phyloP scores from a whole-genome alignment of 1,284 basidiomycete species.

The Microbotryum violaceum region DNA sequence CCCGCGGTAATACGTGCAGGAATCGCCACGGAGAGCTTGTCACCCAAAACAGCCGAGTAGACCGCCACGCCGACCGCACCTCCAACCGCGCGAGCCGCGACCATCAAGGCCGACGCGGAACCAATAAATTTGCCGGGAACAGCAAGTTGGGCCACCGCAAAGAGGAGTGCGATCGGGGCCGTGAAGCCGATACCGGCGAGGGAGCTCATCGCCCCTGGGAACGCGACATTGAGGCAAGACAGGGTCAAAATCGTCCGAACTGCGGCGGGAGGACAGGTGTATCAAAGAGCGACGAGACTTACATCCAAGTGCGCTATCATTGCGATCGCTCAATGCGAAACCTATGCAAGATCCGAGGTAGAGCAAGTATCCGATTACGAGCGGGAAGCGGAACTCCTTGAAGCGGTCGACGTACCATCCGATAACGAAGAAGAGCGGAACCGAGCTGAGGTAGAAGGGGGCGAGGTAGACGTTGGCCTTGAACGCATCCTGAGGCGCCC shows the following conservation, averaged over 20 bases:
- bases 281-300: not conserved
- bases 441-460: conserved; percentile 10
- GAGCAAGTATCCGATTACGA: conserved; percentile 5
- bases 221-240: not conserved
- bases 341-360: conserved; percentile 4
- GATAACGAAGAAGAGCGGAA: not conserved
- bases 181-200: conserved; percentile 9
- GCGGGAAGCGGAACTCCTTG: not conserved
- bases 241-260: conserved; percentile 3
- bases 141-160: conserved; percentile 15
- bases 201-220: not conserved
- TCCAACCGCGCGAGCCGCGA: not conserved
- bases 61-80: not conserved
- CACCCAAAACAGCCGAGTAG: not conserved
- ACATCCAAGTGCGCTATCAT: not conserved
- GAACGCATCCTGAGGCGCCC: conserved; percentile 12
- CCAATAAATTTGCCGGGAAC: conserved; percentile 6
- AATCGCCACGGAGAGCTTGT: not conserved
- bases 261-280: not conserved
- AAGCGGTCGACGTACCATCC: not conserved
- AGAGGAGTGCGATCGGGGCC: conserved; percentile 10
- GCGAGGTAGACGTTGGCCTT: conserved; percentile 4
- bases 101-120: not conserved
- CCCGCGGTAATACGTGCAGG: not conserved
- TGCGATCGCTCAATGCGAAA: not conserved